Base-by-base conservation (phyloP, 495 filamentous ascomycete genomes). In the Lasiosphaeriaceae sp. region DNA sequence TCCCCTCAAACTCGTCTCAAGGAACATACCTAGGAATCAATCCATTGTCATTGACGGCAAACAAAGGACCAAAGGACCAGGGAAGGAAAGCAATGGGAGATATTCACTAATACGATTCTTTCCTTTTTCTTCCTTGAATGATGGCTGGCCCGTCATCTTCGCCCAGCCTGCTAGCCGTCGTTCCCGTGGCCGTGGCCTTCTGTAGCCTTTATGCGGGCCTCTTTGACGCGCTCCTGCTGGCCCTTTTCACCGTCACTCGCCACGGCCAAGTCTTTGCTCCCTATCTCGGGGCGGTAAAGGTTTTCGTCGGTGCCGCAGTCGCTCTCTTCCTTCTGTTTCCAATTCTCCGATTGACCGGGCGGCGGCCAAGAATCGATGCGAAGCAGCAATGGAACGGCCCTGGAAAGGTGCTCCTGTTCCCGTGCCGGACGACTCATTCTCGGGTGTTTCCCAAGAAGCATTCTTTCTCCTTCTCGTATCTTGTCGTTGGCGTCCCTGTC, bases 401-500 rank as follows among this genome's bases (percentile, higher is more conserved):
- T 0, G 67, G 60, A 20, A 66, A 61, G 37, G 57, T 61, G 2
- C 60, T 71, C 21, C 55, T 86, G 11, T 83, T 90, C 50, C 84
- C 85, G 19, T 82, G 81, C 58, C 69, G 68, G 47, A 88, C 84
- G 12, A 82, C 74, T 16, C 87, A 89, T 66, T 70, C 78, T 22
- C 75, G 86, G 35, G 62, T 86, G 17, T 82, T 83, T 58, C 88
- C 86, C 1, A 74, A 80, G 56, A 83, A 76, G 57, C 84, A 89
- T 61, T 74, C 73, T 0, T 89, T 90, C 65, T 75, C 74, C 11
- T 88, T 88, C 66, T 84, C 86, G 3, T 85, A 87, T 63, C 74
- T 90, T 11, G 71, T 81, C 24, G 80, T 86, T 26, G 86, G 86
- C 4, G 74, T 90, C 51, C 88, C 87, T 2, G 73, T 91, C 37